Evolutionary conservation across 768 basidiomycete genomes (phyloP), one percentile per base, ranked within the genome.

Genomic region (Exsudoporus frostii): DNA sequence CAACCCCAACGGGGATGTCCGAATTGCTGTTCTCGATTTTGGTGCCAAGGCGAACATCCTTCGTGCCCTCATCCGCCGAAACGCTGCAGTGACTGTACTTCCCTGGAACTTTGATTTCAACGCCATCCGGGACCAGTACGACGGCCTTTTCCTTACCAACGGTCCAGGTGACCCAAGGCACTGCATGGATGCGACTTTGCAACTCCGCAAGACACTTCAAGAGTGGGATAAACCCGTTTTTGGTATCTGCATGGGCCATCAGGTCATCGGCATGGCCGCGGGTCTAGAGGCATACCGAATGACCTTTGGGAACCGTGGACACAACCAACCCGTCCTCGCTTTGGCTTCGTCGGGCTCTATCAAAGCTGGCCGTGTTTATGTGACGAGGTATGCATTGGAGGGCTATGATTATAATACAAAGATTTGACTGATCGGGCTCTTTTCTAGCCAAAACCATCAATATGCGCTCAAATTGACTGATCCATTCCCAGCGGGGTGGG

Each of bases 41-140:
- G 97, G 97, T 54, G 88, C 87, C 54, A 99, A 99, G 72, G 95
- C 97, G 45, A 99, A 99, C 74, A 99, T 99, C 56, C 75, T 92
- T 51, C 92, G 97, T 53, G 84, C 92, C 2, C 85, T 99, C 57
- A 86, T 97, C 58, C 86, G 89, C 60, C 88, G 97, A 38, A 90
- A 85, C 51, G 97, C 93, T 2, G 81, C 89, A 19, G 91, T 98
- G 39, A 98, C 96, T 8, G 95, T 99, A 49, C 76, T 98, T 33
- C 97, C 97, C 0, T 99, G 97, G 97, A 86, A 98, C 73, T 96
- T 80, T 72, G 92, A 99, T 73, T 98, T 99, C 78, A 95, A 97
- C 73, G 69, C 84, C 13, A 77, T 98, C 56, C 82, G 93, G 50
- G 91, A 98, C 70, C 79, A 89, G 53, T 98, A 78, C 64, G 97